Percentiles rank a stretch among this genome's conserved stretches.
Evolutionary conservation across 106 monocot genomes (phyloP).

Genomic region (Dendrobium huoshanense): DNA sequence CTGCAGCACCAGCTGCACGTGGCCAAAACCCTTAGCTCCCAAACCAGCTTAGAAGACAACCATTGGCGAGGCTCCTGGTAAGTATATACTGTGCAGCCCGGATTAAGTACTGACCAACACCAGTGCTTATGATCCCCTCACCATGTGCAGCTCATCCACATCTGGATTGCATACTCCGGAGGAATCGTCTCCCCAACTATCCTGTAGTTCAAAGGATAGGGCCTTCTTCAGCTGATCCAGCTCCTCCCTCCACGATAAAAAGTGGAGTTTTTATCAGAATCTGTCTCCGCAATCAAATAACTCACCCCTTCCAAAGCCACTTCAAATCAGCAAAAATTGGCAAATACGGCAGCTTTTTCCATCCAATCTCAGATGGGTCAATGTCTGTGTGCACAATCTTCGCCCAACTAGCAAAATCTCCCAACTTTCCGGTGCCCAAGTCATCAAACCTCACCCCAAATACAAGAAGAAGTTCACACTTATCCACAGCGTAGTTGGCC

Average conservation of each 20-base stretch:
- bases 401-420: slow-evolving; percentile 74
- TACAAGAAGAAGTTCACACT: slow-evolving; percentile 73
- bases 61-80: slow-evolving; percentile 60
- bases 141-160: slow-evolving; percentile 69
- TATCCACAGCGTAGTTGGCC: slow-evolving; percentile 77
- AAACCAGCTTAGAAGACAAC: slow-evolving; percentile 77
- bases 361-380: slow-evolving; percentile 86
- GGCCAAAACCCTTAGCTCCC: slow-evolving; percentile 98
- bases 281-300: slow-evolving; percentile 34
- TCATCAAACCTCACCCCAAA: slow-evolving; percentile 93
- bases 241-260: slow-evolving; percentile 60
- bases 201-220: slow-evolving; percentile 57
- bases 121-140: slow-evolving; percentile 70
- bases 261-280: slow-evolving; percentile 22
- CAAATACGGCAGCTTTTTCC: slow-evolving; percentile 81
- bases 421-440: slow-evolving; percentile 69
- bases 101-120: slow-evolving; percentile 92
- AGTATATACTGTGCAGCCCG: slow-evolving; percentile 78
- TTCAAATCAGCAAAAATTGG: slow-evolving; percentile 78
- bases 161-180: slow-evolving; percentile 75
- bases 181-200: slow-evolving; percentile 56
- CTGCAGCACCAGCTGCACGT: slow-evolving; percentile 84
- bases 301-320: slow-evolving; percentile 34
- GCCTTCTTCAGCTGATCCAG: slow-evolving; percentile 50
- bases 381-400: slow-evolving; percentile 72